Evolutionary conservation across 176 grass and related monocot genomes (phyloP).

Genomic region (Luzula sylvatica): DNA sequence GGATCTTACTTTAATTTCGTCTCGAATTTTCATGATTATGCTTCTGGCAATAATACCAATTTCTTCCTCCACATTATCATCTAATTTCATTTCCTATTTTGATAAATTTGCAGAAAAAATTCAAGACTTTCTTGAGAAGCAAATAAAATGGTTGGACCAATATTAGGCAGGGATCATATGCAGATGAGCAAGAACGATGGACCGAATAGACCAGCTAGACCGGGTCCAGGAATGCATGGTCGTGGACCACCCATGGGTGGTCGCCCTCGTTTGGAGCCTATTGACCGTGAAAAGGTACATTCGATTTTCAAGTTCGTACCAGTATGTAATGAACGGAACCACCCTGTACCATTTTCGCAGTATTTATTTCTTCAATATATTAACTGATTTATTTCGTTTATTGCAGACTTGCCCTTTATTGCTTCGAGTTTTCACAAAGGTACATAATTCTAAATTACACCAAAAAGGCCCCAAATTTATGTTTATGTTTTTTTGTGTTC

Average conservation of each 20-base stretch:
- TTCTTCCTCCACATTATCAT: too few species aligned
- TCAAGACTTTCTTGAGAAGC: too few species aligned
- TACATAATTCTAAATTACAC: constrained; percentile 4
- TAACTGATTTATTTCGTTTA: constrained; percentile 12
- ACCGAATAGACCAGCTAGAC: constrained; percentile 49
- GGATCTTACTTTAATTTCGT: too few species aligned
- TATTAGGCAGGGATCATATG: too few species aligned
- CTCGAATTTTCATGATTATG: too few species aligned
- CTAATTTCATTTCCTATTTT: too few species aligned
- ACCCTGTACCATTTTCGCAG: background rate
- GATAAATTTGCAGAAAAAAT: too few species aligned
- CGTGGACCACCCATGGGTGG: constrained; percentile 52
- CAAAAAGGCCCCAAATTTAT: background rate
- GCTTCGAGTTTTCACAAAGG: constrained; percentile 92
- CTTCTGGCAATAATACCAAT: too few species aligned
- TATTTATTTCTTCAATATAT: background rate
- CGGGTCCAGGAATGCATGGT: constrained; percentile 45
- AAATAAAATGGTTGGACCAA: background rate
- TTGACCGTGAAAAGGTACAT: constrained; percentile 87
- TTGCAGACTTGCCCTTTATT: constrained; percentile 91
- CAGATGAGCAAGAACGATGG: constrained; percentile 26
- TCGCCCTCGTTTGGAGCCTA: constrained; percentile 53
- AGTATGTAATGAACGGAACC: background rate
- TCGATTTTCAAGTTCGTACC: background rate
- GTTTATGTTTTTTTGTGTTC: background rate